Base-by-base conservation (phyloP, 2,329 filamentous ascomycete species). In the Ilyonectria destructans region DNA sequence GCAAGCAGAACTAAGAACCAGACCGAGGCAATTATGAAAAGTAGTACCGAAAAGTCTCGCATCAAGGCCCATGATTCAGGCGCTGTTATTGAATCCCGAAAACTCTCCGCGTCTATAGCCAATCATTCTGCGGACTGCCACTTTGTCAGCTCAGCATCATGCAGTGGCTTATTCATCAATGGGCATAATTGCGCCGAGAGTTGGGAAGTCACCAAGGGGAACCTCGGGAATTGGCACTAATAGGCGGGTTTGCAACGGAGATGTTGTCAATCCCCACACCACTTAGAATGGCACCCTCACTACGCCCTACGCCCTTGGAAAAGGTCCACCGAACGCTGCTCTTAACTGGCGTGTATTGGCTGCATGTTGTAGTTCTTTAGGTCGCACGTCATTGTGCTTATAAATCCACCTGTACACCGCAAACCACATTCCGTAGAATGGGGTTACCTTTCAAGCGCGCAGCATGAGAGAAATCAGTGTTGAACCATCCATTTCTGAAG, bases 371-470 rank as follows among this genome's bases (percentile, higher is more conserved):
- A 23, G 51, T 15, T 31, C 9, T 15, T 51, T 63, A 19, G 46
- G 43, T 57, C 60, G 60, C 60, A 63, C 60, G 60, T 58, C 60
- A 63, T 63, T 58, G 37, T 63, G 60, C 60, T 63, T 63, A 63
- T 63, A 45, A 63, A 63, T 63, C 54, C 60, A 51, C 10, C 45
- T 35, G 43, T 31, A 51, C 33, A 26, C 52, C 33, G 33, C 52
- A 23, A 10, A 37, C n/a, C 31, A 52, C 15, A 19, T 10, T 9
- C 49, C 49, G n/a, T n/a, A 48, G 19, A 57, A 51, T 45, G 52
- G 52, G 54, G 52, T 63, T 63, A 63, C 37, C 6, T 33, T 31
- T n/a, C 19, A 46, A 8, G 19, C 19, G 33, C 45, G 31, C 19
- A 40, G 37, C 19, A 6, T 40, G 10, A 35, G 15, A 45, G 31